Base-by-base conservation (phyloP, 352 stramenopile genomes). In the Globisporangium nunn region DNA sequence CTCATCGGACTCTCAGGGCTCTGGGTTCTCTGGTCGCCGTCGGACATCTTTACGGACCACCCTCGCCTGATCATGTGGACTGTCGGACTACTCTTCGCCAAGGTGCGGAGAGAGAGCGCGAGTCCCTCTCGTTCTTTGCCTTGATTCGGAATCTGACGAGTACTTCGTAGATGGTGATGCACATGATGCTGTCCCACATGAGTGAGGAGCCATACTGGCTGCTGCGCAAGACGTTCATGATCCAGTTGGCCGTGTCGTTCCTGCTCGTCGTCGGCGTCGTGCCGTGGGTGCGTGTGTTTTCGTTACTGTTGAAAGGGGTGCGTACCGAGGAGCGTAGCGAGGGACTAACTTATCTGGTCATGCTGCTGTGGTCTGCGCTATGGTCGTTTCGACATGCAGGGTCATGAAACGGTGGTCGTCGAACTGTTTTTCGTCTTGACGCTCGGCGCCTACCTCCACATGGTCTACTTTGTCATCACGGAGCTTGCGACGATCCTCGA, bases 111-210 rank as follows among this genome's bases (percentile, higher is more conserved):
- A 18, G 40, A 10, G 45, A 11, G 14, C 7, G 12, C 28, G 0
- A 43, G 11, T 31, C 30, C 11, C 5, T 41, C 11, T 46, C 7
- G 14, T 37, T 33, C 18, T 28, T 54, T 33, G 18, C 30, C 33
- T 37, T 31, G 48, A 4, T 31, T 40, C 49, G 8, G 37, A 28
- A 15, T 23, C 30, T 56, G 52, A 57, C 33, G 33, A 7, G 10
- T 49, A 11, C n/a, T 39, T 18, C 59, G 43, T 56, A 93, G 84
- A 93, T 93, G 81, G 81, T 88, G 54, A 93, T 93, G 84, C 84
- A 91, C 66, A 91, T 93, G 75, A 93, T 93, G 84, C 75, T 93
- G 11, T 79, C 84, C 10, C 84, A 93, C 65, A 91, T 93, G 78
- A 88, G 78, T 43, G 81, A 91, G 58, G 84, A 93, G 52, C 84